These are phyloP conservation scores for Fusarium falciforme DNA, from an alignment of 2,329 filamentous ascomycete species.

Conservation along the genomic window DNA sequence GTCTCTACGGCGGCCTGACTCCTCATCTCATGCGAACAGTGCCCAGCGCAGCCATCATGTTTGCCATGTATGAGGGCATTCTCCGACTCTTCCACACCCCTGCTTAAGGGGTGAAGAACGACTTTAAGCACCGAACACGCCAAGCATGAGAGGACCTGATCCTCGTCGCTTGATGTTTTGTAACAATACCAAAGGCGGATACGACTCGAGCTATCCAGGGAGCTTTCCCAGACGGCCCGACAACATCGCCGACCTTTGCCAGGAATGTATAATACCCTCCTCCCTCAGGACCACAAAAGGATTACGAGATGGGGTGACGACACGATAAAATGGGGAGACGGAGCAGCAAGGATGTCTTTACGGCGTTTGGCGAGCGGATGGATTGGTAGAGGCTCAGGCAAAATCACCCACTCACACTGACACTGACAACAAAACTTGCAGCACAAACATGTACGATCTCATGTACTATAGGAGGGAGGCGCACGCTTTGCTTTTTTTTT, in stretches of 20 bases:
- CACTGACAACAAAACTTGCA: not conserved
- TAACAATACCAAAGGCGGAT: slow-evolving; percentile 22
- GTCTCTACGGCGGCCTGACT: slow-evolving; percentile 89
- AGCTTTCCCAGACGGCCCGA: not conserved
- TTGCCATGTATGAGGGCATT: slow-evolving; percentile 82
- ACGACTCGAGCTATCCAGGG: not conserved
- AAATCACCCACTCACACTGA: slow-evolving; percentile 14
- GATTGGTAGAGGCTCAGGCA: slow-evolving; percentile 12
- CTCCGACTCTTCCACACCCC: slow-evolving; percentile 59
- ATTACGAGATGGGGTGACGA: slow-evolving; percentile 8
- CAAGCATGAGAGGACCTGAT: not conserved
- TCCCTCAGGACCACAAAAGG: not conserved
- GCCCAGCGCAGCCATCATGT: slow-evolving; percentile 95
- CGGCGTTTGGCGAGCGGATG: slow-evolving; percentile 28
- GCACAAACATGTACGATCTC: slow-evolving; percentile 18
- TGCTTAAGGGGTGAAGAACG: slow-evolving; percentile 38
- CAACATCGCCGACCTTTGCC: not conserved
- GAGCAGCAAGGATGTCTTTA: slow-evolving; percentile 8
- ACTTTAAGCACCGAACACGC: not conserved
- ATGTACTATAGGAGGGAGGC: slow-evolving; percentile 26
- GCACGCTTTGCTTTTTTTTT: not conserved
- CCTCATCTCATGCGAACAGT: slow-evolving; percentile 92
- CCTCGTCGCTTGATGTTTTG: not conserved
- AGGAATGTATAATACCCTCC: slow-evolving; percentile 20
- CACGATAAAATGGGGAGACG: slow-evolving; percentile 17